These are phyloP conservation scores for Naganishia randhawae DNA, from an alignment of 768 basidiomycete genomes.

Conservation along the genomic window DNA sequence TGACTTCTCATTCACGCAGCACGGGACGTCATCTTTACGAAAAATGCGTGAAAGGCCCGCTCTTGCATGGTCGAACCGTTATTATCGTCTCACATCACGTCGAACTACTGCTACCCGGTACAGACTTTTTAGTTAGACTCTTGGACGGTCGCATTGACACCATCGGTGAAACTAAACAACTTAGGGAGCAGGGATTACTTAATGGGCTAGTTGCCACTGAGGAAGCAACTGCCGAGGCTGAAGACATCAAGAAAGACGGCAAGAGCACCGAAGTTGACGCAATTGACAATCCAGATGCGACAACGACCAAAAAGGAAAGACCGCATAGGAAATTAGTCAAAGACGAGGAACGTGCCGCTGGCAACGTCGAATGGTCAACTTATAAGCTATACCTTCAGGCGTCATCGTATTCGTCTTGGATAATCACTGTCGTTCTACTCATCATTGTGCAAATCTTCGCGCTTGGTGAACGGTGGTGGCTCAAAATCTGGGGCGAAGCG, in stretches of 20 bases:
- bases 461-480: constrained; percentile 56
- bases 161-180: constrained; percentile 65
- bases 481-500: constrained; percentile 72
- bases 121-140: constrained; percentile 71
- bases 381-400: constrained; percentile 55
- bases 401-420: constrained; percentile 45
- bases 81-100: constrained; percentile 74
- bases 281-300: constrained; percentile 38
- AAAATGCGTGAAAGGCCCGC: constrained; percentile 56
- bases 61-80: constrained; percentile 50
- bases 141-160: constrained; percentile 75
- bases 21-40: constrained; percentile 58
- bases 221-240: constrained; percentile 44
- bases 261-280: constrained; percentile 36
- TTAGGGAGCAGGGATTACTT: constrained; percentile 62
- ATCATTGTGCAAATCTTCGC: constrained; percentile 49
- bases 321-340: constrained; percentile 57
- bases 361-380: constrained; percentile 73
- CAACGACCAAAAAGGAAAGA: constrained; percentile 38
- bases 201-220: constrained; percentile 61
- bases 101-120: constrained; percentile 71
- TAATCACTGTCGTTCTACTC: constrained; percentile 54
- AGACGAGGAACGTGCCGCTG: constrained; percentile 75
- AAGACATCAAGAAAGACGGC: constrained; percentile 30
- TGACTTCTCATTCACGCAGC: background rate